These are phyloP conservation scores for Limonium bicolor DNA, from an alignment of 148 eudicot species.

Conservation along the genomic window DNA sequence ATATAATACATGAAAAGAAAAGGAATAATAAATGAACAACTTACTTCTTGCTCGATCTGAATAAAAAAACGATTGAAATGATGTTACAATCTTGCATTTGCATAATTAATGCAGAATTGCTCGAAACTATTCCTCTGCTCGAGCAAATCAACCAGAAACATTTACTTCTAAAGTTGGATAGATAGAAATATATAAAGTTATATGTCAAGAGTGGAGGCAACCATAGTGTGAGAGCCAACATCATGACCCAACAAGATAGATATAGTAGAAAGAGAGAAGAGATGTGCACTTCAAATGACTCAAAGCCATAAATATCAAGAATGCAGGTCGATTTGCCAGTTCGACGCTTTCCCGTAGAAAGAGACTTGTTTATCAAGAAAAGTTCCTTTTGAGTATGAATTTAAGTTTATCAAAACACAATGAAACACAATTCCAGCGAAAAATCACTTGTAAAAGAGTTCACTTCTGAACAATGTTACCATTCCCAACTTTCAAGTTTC, in stretches of 20 bases:
- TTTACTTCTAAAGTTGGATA: too few relatives aligned
- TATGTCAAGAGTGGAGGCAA: not conserved
- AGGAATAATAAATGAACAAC: too few relatives aligned
- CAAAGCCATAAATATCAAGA: conserved; percentile 89
- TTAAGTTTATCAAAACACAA: conserved; percentile 72
- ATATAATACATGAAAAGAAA: not conserved
- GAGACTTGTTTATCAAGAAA: conserved; percentile 51
- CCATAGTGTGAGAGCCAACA: too few relatives aligned
- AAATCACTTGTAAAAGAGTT: conserved; percentile 59
- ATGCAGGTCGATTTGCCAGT: conserved; percentile 74
- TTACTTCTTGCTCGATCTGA: conserved; percentile 83
- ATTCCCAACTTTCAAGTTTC: conserved; percentile 58
- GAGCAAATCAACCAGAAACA: conserved; percentile 5
- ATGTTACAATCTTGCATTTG: conserved; percentile 89
- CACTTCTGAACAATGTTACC: conserved; percentile 53
- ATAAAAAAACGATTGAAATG: conserved; percentile 86
- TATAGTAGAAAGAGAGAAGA: not conserved
- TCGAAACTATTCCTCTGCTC: conserved; percentile 83
- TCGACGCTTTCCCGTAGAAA: conserved; percentile 35
- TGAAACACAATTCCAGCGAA: conserved; percentile 37
- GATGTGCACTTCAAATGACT: conserved; percentile 81
- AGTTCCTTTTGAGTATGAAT: conserved; percentile 56
- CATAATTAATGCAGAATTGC: conserved; percentile 86
- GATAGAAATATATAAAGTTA: not conserved
- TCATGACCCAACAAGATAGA: too few relatives aligned